Evolutionary conservation across 768 basidiomycete species (phyloP).

Genomic region (Leucosporidium yakuticum): DNA sequence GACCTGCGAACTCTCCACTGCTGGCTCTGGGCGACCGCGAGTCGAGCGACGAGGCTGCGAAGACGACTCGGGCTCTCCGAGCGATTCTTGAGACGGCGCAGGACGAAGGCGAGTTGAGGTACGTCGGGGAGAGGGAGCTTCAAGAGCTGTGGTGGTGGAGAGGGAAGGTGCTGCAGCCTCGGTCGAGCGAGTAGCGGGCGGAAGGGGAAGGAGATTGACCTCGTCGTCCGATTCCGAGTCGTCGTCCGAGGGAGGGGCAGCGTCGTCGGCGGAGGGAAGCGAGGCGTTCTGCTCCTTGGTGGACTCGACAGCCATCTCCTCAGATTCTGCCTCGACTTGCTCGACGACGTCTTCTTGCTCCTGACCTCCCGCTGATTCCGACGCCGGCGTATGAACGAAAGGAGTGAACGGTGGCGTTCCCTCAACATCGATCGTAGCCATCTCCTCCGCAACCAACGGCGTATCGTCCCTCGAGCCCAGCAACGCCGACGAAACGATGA

Average conservation of each 20-base stretch:
- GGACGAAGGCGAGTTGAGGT: not conserved
- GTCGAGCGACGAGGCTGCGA: not conserved
- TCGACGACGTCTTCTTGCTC: not conserved
- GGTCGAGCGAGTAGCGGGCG: not conserved
- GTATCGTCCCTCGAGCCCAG: no score
- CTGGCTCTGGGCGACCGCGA: not conserved
- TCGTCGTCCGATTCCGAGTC: slow-evolving; percentile 3
- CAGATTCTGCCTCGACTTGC: not conserved
- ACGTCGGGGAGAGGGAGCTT: not conserved
- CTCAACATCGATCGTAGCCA: not conserved
- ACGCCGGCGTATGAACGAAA: not conserved
- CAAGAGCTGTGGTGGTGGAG: not conserved
- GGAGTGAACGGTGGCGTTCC: not conserved
- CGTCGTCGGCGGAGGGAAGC: not conserved
- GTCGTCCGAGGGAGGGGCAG: not conserved
- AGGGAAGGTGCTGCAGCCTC: not conserved
- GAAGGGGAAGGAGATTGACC: not conserved
- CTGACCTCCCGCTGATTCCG: not conserved
- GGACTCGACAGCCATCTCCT: not conserved
- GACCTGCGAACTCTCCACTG: not conserved
- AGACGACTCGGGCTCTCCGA: not conserved
- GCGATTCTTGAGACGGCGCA: not conserved
- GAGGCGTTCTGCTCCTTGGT: no score
- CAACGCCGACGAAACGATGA: no score
- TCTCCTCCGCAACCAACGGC: not conserved